These are phyloP conservation scores for Populus davidiana DNA, from an alignment of 345 rosid genomes.

Conservation along the genomic window DNA sequence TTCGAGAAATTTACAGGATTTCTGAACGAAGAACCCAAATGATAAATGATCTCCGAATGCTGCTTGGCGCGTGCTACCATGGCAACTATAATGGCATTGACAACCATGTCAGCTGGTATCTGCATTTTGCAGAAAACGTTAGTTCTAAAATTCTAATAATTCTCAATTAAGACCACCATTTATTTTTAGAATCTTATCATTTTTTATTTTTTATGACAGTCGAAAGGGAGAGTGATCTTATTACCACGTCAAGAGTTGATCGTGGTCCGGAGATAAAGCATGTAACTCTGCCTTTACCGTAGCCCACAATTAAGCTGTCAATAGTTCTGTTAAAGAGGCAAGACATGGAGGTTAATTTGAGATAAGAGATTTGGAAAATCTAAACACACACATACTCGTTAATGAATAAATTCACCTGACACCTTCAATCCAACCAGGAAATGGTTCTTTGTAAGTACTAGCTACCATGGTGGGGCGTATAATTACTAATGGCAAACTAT, in stretches of 20 bases:
- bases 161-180: too few species aligned
- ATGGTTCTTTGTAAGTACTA: conserved; percentile 18
- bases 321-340: neutral
- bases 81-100: conserved; percentile 9
- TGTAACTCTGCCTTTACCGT: conserved; percentile 19
- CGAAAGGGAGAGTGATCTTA: neutral
- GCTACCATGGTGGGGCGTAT: conserved; percentile 21
- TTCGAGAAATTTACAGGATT: neutral
- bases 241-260: conserved; percentile 15
- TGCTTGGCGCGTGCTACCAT: conserved; percentile 10
- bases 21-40: conserved; percentile 19
- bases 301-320: conserved; percentile 17
- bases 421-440: conserved; percentile 33
- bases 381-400: too few species aligned
- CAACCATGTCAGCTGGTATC: conserved; percentile 32
- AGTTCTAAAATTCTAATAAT: too few species aligned
- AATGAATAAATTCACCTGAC: conserved; percentile 8
- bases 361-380: neutral
- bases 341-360: neutral
- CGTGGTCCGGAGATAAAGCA: conserved; percentile 3
- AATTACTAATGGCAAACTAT: conserved; percentile 2
- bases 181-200: neutral
- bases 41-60: conserved; percentile 5
- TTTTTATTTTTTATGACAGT: neutral
- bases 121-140: neutral